phyloP scores from a whole-genome alignment of 2,329 filamentous ascomycete species.

The Xylariomycetidae sp. region DNA sequence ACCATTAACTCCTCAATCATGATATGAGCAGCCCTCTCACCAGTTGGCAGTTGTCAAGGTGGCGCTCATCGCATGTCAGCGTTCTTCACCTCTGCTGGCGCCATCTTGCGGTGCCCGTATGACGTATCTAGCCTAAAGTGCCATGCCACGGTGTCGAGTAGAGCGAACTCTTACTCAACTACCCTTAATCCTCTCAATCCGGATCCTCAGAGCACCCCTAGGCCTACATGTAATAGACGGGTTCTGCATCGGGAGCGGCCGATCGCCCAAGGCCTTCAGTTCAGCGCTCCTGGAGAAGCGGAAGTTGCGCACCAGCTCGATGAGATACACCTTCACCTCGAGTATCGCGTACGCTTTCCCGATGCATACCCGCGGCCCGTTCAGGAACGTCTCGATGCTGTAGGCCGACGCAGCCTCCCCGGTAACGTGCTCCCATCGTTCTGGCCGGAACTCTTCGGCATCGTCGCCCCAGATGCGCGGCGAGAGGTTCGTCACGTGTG shows the following conservation, averaged over 20 bases:
- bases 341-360: constrained; percentile 19
- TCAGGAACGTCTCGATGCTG: constrained; percentile 21
- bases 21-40: too few relatives aligned
- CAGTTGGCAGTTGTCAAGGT: too few relatives aligned
- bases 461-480: constrained; percentile 17
- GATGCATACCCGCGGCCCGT: constrained; percentile 23
- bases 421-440: constrained; percentile 16
- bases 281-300: constrained; percentile 9
- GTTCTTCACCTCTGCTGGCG: too few relatives aligned
- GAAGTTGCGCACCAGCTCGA: constrained; percentile 17
- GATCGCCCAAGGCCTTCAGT: constrained; percentile 12
- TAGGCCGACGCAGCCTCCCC: constrained; percentile 23
- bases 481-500: constrained; percentile 12
- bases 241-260: constrained; percentile 11
- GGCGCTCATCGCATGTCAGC: too few relatives aligned
- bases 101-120: too few relatives aligned
- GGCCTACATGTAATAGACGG: constrained; percentile 18
- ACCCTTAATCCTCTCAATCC: constrained; percentile 15
- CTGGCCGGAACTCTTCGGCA: constrained; percentile 14
- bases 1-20: too few relatives aligned
- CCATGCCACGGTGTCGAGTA: too few relatives aligned
- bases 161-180: constrained; percentile 1
- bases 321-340: constrained; percentile 19
- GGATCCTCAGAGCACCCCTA: constrained; percentile 13
- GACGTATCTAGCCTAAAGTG: too few relatives aligned